Evolutionary conservation across 2,329 filamentous ascomycete genomes (phyloP).

Genomic region (Arthrinium phaeospermum): DNA sequence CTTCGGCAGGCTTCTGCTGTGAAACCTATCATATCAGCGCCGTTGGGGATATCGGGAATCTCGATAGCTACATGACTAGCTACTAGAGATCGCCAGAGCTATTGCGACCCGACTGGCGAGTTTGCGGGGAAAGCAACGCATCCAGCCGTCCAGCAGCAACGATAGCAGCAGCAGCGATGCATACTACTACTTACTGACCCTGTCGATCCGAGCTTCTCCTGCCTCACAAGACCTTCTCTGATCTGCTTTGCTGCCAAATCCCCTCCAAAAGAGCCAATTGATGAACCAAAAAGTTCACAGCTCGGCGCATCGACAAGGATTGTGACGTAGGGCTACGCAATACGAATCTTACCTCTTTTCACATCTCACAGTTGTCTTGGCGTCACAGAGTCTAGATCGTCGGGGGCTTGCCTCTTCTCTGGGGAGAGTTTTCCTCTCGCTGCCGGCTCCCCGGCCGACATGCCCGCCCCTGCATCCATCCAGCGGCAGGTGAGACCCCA

Average conservation of each 20-base stretch:
- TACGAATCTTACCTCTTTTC: not conserved
- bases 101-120: not conserved
- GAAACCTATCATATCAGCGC: not conserved
- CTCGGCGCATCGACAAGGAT: conserved; percentile 7
- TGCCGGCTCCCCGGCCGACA: conserved; percentile 2
- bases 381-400: not conserved
- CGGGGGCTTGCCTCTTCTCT: not conserved
- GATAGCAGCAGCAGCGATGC: not conserved
- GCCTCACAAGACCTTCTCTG: not conserved
- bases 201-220: conserved; percentile 5
- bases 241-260: not conserved
- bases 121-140: not conserved
- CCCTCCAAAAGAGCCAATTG: not conserved
- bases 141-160: not conserved
- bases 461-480: not conserved
- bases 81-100: conserved; percentile 11
- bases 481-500: not conserved
- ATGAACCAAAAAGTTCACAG: not conserved
- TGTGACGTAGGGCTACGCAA: conserved; percentile 11
- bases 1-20: not conserved
- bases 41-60: not conserved
- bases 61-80: conserved; percentile 12
- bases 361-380: not conserved
- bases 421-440: not conserved
- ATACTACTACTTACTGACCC: not conserved